These are phyloP conservation scores for Saccharum officinarum DNA, from an alignment of 176 grass and related monocot species.

Conservation along the genomic window DNA sequence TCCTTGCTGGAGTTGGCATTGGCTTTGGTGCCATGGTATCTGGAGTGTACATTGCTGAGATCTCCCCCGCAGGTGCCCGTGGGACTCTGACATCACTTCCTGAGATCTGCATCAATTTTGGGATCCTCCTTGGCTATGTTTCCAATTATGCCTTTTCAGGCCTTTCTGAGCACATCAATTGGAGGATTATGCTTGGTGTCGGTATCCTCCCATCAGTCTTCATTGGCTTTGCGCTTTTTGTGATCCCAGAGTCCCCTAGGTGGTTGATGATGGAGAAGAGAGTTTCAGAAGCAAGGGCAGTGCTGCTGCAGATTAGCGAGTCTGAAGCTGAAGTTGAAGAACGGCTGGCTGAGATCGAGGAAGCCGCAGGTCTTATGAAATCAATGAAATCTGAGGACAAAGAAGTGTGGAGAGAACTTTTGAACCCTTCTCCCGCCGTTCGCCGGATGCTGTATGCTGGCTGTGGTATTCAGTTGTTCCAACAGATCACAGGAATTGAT, in stretches of 20 bases:
- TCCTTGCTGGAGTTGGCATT: conserved; percentile 80
- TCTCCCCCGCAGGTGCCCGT: conserved; percentile 66
- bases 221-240: conserved; percentile 76
- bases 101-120: conserved; percentile 91
- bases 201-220: conserved; percentile 85
- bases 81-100: conserved; percentile 89
- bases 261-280: conserved; percentile 92
- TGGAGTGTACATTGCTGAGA: conserved; percentile 93
- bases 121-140: conserved; percentile 89
- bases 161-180: conserved; percentile 79
- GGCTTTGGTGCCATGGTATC: conserved; percentile 94
- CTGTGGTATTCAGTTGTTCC: conserved; percentile 82
- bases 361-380: conserved; percentile 60
- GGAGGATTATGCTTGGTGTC: conserved; percentile 95
- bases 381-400: conserved; percentile 53
- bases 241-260: conserved; percentile 90
- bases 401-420: conserved; percentile 78
- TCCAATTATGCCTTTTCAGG: conserved; percentile 90
- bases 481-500: conserved; percentile 93
- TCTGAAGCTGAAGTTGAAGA: conserved; percentile 68
- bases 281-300: conserved; percentile 59
- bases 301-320: conserved; percentile 74
- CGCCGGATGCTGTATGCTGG: conserved; percentile 71
- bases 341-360: conserved; percentile 76
- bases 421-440: conserved; percentile 71